A percentile compares a stretch with the other conserved stretches of the same genome.
Evolutionary conservation across 495 filamentous ascomycete genomes (phyloP).

Genomic region (Terfezia boudieri): DNA sequence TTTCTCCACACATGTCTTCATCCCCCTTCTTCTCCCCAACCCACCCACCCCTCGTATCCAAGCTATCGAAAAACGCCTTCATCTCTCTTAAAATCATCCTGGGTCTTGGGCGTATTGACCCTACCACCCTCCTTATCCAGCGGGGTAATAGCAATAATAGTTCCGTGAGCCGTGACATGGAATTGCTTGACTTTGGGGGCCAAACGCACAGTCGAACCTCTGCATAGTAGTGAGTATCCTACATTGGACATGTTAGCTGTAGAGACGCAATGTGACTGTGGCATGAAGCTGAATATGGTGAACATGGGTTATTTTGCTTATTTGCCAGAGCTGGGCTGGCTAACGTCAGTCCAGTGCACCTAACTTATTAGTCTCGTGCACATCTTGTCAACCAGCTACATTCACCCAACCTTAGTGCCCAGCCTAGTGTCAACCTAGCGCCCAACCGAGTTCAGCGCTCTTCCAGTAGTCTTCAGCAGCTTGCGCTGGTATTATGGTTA

Average conservation of each 20-base stretch:
- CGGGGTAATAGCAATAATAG: constrained; percentile 44
- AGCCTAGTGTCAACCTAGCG: too few species aligned
- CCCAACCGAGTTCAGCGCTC: too few species aligned
- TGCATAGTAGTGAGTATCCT: constrained; percentile 78
- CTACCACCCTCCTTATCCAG: constrained; percentile 23
- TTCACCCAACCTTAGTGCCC: too few species aligned
- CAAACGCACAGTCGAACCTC: constrained; percentile 28
- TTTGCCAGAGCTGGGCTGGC: constrained; percentile 1
- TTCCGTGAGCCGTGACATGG: constrained; percentile 10
- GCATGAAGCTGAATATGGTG: constrained; percentile 34
- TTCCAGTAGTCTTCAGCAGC: too few species aligned
- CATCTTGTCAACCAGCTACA: too few species aligned
- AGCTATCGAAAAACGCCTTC: constrained; percentile 45
- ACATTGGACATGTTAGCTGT: constrained; percentile 3
- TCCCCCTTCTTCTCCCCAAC: constrained; percentile 62
- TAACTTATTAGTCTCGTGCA: too few species aligned
- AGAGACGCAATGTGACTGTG: background rate
- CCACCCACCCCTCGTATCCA: constrained; percentile 27
- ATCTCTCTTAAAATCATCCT: constrained; percentile 24
- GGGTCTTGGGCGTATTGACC: constrained; percentile 5
- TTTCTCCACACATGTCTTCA: constrained; percentile 75
- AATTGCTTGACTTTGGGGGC: background rate
- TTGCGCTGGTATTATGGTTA: too few species aligned
- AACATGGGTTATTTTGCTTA: too few species aligned
- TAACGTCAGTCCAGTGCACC: too few species aligned